Evolutionary conservation across 1,139 yeast genomes (phyloP).

Genomic region (Saccharomyces hybrid): DNA sequence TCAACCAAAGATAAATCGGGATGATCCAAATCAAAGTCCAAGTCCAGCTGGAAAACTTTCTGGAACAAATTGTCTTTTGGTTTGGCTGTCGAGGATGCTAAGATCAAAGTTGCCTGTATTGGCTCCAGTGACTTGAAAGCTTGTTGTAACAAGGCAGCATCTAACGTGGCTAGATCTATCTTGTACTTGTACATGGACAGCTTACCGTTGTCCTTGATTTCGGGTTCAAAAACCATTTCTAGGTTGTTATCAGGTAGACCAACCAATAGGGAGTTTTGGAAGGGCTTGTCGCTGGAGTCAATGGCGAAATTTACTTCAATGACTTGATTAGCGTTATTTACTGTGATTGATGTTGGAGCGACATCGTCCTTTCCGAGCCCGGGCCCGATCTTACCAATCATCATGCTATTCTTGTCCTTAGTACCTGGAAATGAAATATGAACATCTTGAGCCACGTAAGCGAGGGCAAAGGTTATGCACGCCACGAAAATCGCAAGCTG

Average conservation of each 20-base stretch:
- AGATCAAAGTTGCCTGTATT: conserved; percentile 1
- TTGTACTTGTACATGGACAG: not conserved
- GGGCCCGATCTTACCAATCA: conserved; percentile 8
- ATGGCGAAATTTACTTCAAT: conserved; percentile 18
- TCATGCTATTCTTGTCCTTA: conserved; percentile 6
- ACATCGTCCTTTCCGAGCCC: conserved; percentile 4
- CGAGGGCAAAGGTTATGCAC: conserved; percentile 9
- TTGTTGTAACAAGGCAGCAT: not conserved
- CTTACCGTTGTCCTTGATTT: conserved; percentile 7
- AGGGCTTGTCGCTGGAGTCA: conserved; percentile 12
- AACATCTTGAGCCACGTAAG: conserved; percentile 13
- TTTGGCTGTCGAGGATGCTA: not conserved
- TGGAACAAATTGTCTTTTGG: conserved; percentile 7
- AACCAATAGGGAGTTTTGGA: conserved; percentile 19
- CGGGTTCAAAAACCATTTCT: conserved; percentile 16
- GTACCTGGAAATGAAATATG: conserved; percentile 4
- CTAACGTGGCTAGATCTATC: not conserved
- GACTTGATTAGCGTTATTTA: conserved; percentile 9
- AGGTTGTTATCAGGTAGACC: conserved; percentile 17
- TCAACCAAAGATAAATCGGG: not conserved
- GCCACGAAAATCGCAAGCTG: conserved; percentile 5
- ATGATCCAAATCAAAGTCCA: conserved; percentile 3
- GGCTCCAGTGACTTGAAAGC: not conserved
- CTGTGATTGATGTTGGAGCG: conserved; percentile 7
- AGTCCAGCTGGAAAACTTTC: conserved; percentile 11